Evolutionary conservation across 441 rosid genomes (phyloP).

Genomic region (Syzygium malaccense): DNA sequence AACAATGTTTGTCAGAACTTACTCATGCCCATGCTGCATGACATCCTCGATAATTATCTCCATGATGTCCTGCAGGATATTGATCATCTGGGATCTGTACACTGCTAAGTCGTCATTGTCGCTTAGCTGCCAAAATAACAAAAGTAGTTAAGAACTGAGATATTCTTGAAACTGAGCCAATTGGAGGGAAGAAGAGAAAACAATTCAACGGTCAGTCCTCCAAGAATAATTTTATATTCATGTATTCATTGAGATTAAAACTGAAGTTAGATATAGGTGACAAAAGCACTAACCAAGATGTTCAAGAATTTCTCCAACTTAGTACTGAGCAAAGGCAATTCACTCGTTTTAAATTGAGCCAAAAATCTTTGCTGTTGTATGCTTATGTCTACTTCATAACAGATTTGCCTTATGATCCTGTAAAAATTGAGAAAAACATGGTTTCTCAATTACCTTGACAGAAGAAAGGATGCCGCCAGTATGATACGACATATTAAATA

Average conservation of each 20-base stretch:
- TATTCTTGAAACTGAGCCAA: background rate
- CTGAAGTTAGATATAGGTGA: background rate
- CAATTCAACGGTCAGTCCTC: background rate
- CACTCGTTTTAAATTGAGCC: constrained; percentile 55
- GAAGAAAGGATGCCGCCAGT: background rate
- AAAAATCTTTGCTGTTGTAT: constrained; percentile 47
- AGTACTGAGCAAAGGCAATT: constrained; percentile 70
- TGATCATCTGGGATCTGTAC: constrained; percentile 67
- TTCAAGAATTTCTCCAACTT: constrained; percentile 75
- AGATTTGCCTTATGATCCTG: constrained; percentile 53
- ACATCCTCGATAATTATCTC: constrained; percentile 79
- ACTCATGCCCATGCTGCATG: constrained; percentile 69
- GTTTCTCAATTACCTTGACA: background rate
- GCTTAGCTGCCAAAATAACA: constrained; percentile 38
- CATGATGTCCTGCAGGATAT: constrained; percentile 88
- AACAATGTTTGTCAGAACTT: constrained; percentile 31
- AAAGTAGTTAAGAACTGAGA: constrained; percentile 6
- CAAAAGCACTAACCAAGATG: constrained; percentile 47
- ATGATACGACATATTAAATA: background rate
- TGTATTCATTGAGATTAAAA: background rate
- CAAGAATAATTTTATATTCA: background rate
- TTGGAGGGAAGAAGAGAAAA: background rate
- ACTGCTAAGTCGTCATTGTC: constrained; percentile 28
- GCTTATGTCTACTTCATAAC: constrained; percentile 43
- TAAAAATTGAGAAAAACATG: constrained; percentile 4